Evolutionary conservation across 805 yeast genomes (phyloP).

Genomic region (Naumovozyma baii): DNA sequence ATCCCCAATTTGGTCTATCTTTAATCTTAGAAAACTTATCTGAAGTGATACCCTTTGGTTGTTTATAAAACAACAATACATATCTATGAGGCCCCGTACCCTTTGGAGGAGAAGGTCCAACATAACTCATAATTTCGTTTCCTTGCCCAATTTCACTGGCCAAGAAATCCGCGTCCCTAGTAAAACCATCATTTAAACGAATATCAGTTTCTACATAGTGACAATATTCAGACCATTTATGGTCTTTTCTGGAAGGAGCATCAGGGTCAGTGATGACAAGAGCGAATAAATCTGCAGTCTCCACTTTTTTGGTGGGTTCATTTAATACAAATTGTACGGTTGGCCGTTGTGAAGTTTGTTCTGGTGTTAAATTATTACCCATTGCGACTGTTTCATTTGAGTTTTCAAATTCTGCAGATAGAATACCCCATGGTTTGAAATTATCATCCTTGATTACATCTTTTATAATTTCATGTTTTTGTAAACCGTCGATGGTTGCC

Average conservation of each 20-base stretch:
- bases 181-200: slow-evolving; percentile 30
- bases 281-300: slow-evolving; percentile 36
- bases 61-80: slow-evolving; percentile 61
- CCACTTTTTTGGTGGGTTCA: slow-evolving; percentile 1
- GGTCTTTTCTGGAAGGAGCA: slow-evolving; percentile 71
- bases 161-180: slow-evolving; percentile 22
- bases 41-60: slow-evolving; percentile 31
- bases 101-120: slow-evolving; percentile 79
- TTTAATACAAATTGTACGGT: slow-evolving; percentile 26
- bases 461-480: slow-evolving; percentile 17
- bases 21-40: slow-evolving; percentile 11
- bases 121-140: slow-evolving; percentile 41
- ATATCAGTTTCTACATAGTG: slow-evolving; percentile 57
- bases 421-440: slow-evolving; percentile 19
- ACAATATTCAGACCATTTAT: slow-evolving; percentile 71
- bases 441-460: slow-evolving; percentile 14
- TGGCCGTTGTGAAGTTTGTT: slow-evolving; percentile 62
- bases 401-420: slow-evolving; percentile 22
- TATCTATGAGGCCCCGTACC: slow-evolving; percentile 76
- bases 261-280: slow-evolving; percentile 83
- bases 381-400: slow-evolving; percentile 42
- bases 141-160: slow-evolving; percentile 25
- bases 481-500: slow-evolving; percentile 17
- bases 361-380: slow-evolving; percentile 63
- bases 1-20: slow-evolving; percentile 56